These are phyloP conservation scores for Capronia epimyces DNA, from an alignment of 2,329 filamentous ascomycete species.

Conservation along the genomic window DNA sequence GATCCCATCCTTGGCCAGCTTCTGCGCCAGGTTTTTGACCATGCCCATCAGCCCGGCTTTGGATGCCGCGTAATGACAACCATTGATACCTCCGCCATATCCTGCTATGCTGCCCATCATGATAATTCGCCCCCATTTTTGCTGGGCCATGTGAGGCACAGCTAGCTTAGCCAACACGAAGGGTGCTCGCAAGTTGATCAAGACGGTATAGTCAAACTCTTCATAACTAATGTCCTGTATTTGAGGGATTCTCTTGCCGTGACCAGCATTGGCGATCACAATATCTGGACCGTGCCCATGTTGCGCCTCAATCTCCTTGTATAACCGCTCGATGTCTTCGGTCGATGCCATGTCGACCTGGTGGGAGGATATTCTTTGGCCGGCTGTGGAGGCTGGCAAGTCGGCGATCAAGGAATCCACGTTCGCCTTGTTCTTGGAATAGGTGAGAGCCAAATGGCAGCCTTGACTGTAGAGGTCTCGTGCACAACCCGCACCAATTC, in stretches of 20 bases:
- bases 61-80: conserved; percentile 50
- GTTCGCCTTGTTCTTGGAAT: conserved; percentile 48
- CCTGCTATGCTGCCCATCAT: conserved; percentile 61
- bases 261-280: conserved; percentile 61
- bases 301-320: conserved; percentile 48
- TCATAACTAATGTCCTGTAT: conserved; percentile 57
- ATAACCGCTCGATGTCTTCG: conserved; percentile 51
- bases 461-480: conserved; percentile 50
- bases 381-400: conserved; percentile 30
- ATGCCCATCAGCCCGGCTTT: conserved; percentile 59
- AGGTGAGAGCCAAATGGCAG: conserved; percentile 55
- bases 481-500: conserved; percentile 58
- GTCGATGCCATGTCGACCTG: conserved; percentile 54
- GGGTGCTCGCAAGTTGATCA: conserved; percentile 57
- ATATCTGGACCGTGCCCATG: conserved; percentile 58
- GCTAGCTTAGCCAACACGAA: conserved; percentile 58
- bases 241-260: conserved; percentile 55
- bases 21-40: conserved; percentile 59
- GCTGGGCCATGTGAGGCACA: conserved; percentile 56
- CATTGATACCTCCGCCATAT: conserved; percentile 59
- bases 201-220: conserved; percentile 60
- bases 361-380: conserved; percentile 48
- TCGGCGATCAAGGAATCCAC: conserved; percentile 44
- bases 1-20: conserved; percentile 56
- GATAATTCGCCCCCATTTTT: conserved; percentile 59